A percentile compares a stretch with the other conserved stretches of the same genome.
Evolutionary conservation across 768 basidiomycete species (phyloP).

Genomic region (Crucibulum laeve): DNA sequence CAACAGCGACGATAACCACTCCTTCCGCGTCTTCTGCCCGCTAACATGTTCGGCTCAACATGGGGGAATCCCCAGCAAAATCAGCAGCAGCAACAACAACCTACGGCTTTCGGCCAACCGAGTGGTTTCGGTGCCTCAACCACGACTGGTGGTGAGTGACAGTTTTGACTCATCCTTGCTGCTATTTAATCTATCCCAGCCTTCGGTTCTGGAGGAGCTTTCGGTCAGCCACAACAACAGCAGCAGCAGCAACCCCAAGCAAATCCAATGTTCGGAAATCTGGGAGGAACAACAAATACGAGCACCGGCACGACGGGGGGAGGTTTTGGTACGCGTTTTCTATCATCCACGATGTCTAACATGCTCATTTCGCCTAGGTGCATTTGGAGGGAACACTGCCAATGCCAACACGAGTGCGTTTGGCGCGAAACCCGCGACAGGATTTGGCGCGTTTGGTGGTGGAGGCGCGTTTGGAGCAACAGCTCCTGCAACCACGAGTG

Average conservation of each 20-base stretch:
- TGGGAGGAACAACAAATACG: constrained; percentile 30
- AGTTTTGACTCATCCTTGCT: constrained; percentile 14
- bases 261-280: constrained; percentile 80
- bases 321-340: constrained; percentile 41
- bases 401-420: constrained; percentile 48
- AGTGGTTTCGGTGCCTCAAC: constrained; percentile 21
- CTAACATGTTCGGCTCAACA: constrained; percentile 66
- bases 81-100: constrained; percentile 49
- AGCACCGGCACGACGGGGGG: constrained; percentile 24
- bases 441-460: constrained; percentile 75
- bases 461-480: constrained; percentile 51
- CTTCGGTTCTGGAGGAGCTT: constrained; percentile 52
- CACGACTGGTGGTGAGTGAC: constrained; percentile 32
- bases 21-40: constrained; percentile 1
- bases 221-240: constrained; percentile 57
- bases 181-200: constrained; percentile 30
- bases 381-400: constrained; percentile 36
- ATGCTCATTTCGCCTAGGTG: constrained; percentile 27
- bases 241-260: constrained; percentile 59
- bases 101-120: constrained; percentile 17
- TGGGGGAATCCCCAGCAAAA: constrained; percentile 70
- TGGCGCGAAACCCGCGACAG: constrained; percentile 65
- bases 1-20: constrained; percentile 4
- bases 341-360: constrained; percentile 9
- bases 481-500: constrained; percentile 21